Conservation (phyloP, 2,329 filamentous ascomycete species). For the Alternaria burnsii region DNA sequence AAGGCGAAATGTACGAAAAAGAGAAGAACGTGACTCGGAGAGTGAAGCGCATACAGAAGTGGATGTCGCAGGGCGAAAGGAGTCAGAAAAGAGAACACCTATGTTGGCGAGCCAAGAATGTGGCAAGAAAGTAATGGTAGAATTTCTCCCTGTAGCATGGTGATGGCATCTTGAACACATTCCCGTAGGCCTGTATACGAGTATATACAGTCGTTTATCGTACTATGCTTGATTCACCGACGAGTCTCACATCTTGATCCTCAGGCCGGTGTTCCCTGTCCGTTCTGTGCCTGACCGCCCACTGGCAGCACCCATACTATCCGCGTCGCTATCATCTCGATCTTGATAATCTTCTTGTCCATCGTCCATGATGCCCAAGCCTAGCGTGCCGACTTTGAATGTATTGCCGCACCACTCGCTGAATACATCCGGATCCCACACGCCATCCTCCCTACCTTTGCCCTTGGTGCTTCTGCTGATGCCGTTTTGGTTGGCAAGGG, state of each 20-base stretch:
- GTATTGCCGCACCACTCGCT: slow-evolving; percentile 67
- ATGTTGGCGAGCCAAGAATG: background rate
- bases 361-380: slow-evolving; percentile 37
- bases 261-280: slow-evolving; percentile 38
- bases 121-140: background rate
- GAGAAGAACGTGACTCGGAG: background rate
- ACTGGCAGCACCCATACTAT: slow-evolving; percentile 35
- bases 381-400: slow-evolving; percentile 63
- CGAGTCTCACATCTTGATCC: slow-evolving; percentile 39
- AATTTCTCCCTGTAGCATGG: slow-evolving; percentile 1
- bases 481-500: slow-evolving; percentile 29
- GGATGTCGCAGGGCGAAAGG: background rate
- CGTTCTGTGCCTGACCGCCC: slow-evolving; percentile 39
- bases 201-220: background rate
- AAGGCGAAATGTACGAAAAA: background rate
- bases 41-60: background rate
- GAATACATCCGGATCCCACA: slow-evolving; percentile 73
- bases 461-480: slow-evolving; percentile 30
- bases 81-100: background rate
- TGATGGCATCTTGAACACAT: background rate
- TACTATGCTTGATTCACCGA: background rate
- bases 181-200: background rate
- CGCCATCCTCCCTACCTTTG: slow-evolving; percentile 68
- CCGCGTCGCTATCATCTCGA: slow-evolving; percentile 34
- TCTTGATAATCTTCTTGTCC: slow-evolving; percentile 17